Percentiles rank a stretch among this genome's conserved stretches.
Conservation (phyloP, 495 filamentous ascomycete species). For the Aspergillus taichungensis region DNA sequence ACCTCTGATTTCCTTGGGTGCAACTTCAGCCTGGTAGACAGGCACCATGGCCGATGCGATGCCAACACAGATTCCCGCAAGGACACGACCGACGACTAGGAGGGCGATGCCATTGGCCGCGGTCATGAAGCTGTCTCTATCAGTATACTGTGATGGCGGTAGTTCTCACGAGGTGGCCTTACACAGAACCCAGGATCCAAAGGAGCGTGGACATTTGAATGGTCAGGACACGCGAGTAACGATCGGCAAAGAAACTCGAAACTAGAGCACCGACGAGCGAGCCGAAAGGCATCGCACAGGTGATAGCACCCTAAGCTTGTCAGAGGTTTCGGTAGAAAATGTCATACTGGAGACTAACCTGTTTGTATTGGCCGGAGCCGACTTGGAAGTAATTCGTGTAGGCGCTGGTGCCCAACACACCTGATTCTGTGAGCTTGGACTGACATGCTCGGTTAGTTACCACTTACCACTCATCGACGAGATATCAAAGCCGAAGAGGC, state of each 20-base stretch:
- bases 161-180: background rate
- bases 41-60: slow-evolving; percentile 65
- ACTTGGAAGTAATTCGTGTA: slow-evolving; percentile 15
- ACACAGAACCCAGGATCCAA: slow-evolving; percentile 36
- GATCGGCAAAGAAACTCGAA: slow-evolving; percentile 59
- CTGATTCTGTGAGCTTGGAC: slow-evolving; percentile 1
- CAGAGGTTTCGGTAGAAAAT: too few relatives aligned
- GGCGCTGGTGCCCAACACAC: slow-evolving; percentile 13
- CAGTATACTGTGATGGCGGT: background rate
- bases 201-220: slow-evolving; percentile 59
- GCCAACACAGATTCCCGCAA: slow-evolving; percentile 63
- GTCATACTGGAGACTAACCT: slow-evolving; percentile 3
- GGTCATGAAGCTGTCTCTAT: slow-evolving; percentile 11
- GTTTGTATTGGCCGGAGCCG: slow-evolving; percentile 11
- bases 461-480: slow-evolving; percentile 16
- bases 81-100: slow-evolving; percentile 57
- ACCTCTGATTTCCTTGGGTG: slow-evolving; percentile 64
- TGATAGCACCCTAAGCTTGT: slow-evolving; percentile 10
- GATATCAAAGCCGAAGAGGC: slow-evolving; percentile 15
- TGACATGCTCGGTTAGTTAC: background rate
- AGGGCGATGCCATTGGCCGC: slow-evolving; percentile 46
- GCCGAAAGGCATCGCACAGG: slow-evolving; percentile 38
- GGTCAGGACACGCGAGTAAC: slow-evolving; percentile 50
- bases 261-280: slow-evolving; percentile 55
- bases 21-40: slow-evolving; percentile 67